Evolutionary conservation across 768 basidiomycete genomes (phyloP).

Genomic region (Russula earlei): DNA sequence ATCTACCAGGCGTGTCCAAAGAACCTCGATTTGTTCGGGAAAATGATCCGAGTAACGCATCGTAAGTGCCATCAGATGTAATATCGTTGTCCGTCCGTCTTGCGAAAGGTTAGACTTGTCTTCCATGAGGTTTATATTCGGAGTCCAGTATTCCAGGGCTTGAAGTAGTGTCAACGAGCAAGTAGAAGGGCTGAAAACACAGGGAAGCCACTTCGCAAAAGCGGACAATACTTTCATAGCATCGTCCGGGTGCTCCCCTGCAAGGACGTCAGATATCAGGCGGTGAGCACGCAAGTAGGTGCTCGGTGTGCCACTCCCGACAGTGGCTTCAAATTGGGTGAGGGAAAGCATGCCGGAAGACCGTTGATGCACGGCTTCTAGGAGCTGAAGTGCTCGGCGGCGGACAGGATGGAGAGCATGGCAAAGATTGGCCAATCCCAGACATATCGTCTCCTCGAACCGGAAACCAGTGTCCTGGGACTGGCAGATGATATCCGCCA

Average conservation of each 20-base stretch:
- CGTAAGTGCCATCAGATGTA: slow-evolving; percentile 78
- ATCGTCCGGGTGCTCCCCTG: slow-evolving; percentile 63
- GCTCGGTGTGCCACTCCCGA: slow-evolving; percentile 61
- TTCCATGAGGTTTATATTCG: slow-evolving; percentile 63
- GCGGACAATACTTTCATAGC: slow-evolving; percentile 58
- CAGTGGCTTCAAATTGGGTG: slow-evolving; percentile 62
- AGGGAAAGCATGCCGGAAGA: slow-evolving; percentile 58
- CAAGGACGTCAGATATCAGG: slow-evolving; percentile 66
- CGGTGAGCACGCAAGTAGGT: slow-evolving; percentile 77
- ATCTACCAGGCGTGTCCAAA: slow-evolving; percentile 76
- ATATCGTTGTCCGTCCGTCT: slow-evolving; percentile 57
- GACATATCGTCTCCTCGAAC: slow-evolving; percentile 64
- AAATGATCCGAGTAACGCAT: slow-evolving; percentile 63
- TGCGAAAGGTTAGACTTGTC: slow-evolving; percentile 45
- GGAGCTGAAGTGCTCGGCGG: slow-evolving; percentile 65
- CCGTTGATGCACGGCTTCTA: slow-evolving; percentile 64
- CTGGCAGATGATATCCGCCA: slow-evolving; percentile 59
- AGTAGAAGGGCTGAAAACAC: slow-evolving; percentile 42
- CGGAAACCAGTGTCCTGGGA: slow-evolving; percentile 48
- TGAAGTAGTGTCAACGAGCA: slow-evolving; percentile 58
- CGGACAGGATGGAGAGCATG: slow-evolving; percentile 58
- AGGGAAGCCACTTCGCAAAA: slow-evolving; percentile 63
- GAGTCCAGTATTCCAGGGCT: slow-evolving; percentile 77
- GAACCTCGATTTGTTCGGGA: slow-evolving; percentile 66
- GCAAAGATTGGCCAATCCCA: slow-evolving; percentile 79